Evolutionary conservation across 495 filamentous ascomycete genomes (phyloP).

Genomic region (Annulohypoxylon bovei): DNA sequence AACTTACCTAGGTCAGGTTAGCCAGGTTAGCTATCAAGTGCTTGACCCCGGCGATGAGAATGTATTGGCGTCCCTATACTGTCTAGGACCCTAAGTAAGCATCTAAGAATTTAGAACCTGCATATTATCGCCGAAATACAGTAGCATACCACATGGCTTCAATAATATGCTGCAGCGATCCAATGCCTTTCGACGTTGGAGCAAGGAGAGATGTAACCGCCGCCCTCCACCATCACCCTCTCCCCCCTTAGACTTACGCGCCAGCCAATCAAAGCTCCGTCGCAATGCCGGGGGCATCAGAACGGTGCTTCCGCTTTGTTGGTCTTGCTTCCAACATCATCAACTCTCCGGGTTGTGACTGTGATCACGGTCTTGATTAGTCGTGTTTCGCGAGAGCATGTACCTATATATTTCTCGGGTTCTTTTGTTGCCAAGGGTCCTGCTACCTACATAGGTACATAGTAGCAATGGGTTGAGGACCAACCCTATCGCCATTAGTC

Average conservation of each 20-base stretch:
- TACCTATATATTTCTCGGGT: neutral
- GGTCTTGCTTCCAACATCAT: slow-evolving; percentile 35
- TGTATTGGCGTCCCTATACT: slow-evolving; percentile 4
- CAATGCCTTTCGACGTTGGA: slow-evolving; percentile 2
- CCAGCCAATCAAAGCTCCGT: slow-evolving; percentile 30
- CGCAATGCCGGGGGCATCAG: slow-evolving; percentile 27
- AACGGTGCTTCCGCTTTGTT: slow-evolving; percentile 26
- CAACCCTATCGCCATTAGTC: neutral
- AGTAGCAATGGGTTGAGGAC: neutral
- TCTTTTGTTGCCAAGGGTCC: slow-evolving; percentile 37
- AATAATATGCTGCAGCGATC: slow-evolving; percentile 9
- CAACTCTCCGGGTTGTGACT: slow-evolving; percentile 26
- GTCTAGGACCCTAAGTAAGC: neutral
- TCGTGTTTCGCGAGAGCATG: neutral
- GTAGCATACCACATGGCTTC: slow-evolving; percentile 30
- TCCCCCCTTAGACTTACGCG: neutral
- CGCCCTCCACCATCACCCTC: too few relatives aligned
- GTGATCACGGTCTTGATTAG: slow-evolving; percentile 41
- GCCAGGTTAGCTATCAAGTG: slow-evolving; percentile 12
- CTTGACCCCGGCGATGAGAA: slow-evolving; percentile 9
- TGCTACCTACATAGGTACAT: too few relatives aligned
- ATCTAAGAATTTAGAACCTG: slow-evolving; percentile 29
- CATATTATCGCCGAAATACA: slow-evolving; percentile 17
- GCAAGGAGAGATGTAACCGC: slow-evolving; percentile 7
- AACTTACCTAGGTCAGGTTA: slow-evolving; percentile 13